phyloP scores from a whole-genome alignment of 2,329 filamentous ascomycete genomes.

The Xylaria sp. region DNA sequence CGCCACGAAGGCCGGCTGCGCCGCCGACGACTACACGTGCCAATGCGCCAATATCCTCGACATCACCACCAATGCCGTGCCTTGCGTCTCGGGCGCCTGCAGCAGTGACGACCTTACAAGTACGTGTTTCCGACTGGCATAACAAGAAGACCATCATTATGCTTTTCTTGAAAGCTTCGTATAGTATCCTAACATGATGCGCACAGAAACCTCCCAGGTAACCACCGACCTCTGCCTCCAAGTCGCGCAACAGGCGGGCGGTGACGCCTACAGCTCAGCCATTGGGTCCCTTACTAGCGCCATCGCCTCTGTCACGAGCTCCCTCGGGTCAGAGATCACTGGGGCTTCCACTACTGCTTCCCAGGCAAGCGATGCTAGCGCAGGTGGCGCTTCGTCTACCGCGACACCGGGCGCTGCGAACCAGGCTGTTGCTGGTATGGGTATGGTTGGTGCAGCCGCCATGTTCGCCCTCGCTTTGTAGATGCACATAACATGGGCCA shows the following conservation, averaged over 20 bases:
- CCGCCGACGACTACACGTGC: slow-evolving; percentile 44
- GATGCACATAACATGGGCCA: neutral
- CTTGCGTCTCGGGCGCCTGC: slow-evolving; percentile 46
- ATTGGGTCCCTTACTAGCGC: neutral
- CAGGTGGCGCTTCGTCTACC: neutral
- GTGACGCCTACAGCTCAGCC: slow-evolving; percentile 24
- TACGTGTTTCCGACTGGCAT: slow-evolving; percentile 37
- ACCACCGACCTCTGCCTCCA: slow-evolving; percentile 37
- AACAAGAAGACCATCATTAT: too few species aligned
- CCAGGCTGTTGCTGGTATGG: slow-evolving; percentile 37
- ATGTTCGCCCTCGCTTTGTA: slow-evolving; percentile 43
- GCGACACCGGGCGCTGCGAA: slow-evolving; percentile 32
- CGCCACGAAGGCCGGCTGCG: slow-evolving; percentile 44
- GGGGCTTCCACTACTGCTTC: slow-evolving; percentile 1
- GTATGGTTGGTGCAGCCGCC: slow-evolving; percentile 41
- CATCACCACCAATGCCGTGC: slow-evolving; percentile 43
- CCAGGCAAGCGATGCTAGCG: neutral
- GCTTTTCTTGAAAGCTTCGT: too few species aligned
- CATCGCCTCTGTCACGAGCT: neutral
- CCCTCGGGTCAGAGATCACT: too few species aligned
- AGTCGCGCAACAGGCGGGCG: slow-evolving; percentile 21
- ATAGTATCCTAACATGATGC: neutral
- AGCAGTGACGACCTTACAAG: slow-evolving; percentile 44
- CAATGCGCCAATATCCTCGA: slow-evolving; percentile 46
- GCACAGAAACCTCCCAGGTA: neutral